Conservation (phyloP, 495 filamentous ascomycete genomes). For the Pyrenopolyporus hunteri region DNA sequence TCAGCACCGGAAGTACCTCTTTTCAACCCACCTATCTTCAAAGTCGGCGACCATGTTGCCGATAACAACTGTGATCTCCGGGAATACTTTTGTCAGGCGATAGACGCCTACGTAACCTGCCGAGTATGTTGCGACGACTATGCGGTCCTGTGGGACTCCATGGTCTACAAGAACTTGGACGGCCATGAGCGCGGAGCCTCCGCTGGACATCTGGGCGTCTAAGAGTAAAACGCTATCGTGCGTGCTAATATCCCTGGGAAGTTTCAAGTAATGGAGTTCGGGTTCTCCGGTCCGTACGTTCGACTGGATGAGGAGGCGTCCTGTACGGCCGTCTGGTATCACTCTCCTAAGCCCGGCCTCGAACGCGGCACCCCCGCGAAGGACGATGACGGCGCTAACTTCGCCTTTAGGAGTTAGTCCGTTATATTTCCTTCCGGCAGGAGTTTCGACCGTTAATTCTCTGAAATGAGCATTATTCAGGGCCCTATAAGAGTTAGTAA, state of each 20-base stretch:
- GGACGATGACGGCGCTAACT: conserved; percentile 84
- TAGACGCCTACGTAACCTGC: conserved; percentile 83
- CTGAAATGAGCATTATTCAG: conserved; percentile 73
- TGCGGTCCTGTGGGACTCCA: conserved; percentile 82
- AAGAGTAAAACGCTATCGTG: conserved; percentile 84
- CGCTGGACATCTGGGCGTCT: conserved; percentile 92
- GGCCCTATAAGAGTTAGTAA: conserved; percentile 57
- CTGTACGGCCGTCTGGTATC: conserved; percentile 89
- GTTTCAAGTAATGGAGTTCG: conserved; percentile 84
- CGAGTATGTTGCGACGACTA: conserved; percentile 87
- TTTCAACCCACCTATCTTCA: conserved; percentile 83
- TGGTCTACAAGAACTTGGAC: conserved; percentile 93
- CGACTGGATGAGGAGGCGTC: conserved; percentile 88
- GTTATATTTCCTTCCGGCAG: conserved; percentile 66
- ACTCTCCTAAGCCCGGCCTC: conserved; percentile 88
- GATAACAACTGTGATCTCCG: conserved; percentile 81
- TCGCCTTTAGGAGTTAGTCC: conserved; percentile 71
- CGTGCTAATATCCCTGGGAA: conserved; percentile 70
- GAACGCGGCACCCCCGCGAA: conserved; percentile 84
- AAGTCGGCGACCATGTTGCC: conserved; percentile 76
- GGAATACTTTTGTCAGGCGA: conserved; percentile 83
- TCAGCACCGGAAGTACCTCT: conserved; percentile 80
- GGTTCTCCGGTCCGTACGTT: conserved; percentile 84
- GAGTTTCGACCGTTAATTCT: conserved; percentile 67
- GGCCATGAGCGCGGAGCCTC: conserved; percentile 94